Conservation (phyloP, 2,329 filamentous ascomycete genomes). For the Knufia fluminis region DNA sequence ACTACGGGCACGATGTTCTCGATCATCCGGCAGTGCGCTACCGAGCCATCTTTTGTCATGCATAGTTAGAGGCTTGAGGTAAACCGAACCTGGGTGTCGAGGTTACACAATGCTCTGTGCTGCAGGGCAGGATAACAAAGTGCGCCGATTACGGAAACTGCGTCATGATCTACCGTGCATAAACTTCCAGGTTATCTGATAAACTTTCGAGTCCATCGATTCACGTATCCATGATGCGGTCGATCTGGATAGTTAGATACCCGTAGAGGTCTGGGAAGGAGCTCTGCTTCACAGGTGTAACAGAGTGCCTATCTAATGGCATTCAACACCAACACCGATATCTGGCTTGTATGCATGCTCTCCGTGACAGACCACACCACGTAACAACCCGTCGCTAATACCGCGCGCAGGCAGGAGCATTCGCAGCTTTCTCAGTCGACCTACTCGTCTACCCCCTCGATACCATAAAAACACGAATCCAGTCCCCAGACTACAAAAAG, state of each 20-base stretch:
- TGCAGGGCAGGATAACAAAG: neutral
- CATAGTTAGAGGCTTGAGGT: too few species aligned
- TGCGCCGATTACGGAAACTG: neutral
- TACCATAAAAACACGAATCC: conserved; percentile 78
- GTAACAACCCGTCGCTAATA: neutral
- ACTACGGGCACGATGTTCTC: too few species aligned
- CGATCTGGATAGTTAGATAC: too few species aligned
- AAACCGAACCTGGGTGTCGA: too few species aligned
- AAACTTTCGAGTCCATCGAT: neutral
- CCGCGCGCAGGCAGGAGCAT: conserved; percentile 60
- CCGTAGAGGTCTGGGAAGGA: too few species aligned
- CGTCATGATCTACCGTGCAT: neutral
- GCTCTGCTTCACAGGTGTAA: neutral
- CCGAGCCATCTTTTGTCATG: too few species aligned
- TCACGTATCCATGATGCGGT: too few species aligned
- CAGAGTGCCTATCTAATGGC: conserved; percentile 30
- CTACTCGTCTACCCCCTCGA: conserved; percentile 79
- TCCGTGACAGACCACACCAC: neutral
- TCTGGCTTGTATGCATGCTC: conserved; percentile 43
- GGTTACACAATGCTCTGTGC: too few species aligned
- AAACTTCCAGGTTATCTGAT: neutral
- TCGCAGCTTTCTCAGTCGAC: conserved; percentile 79
- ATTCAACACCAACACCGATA: conserved; percentile 45
- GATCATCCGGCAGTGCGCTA: too few species aligned
- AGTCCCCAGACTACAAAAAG: conserved; percentile 64